These are phyloP conservation scores for Claviceps cyperi DNA, from an alignment of 2,329 filamentous ascomycete species.

Conservation along the genomic window DNA sequence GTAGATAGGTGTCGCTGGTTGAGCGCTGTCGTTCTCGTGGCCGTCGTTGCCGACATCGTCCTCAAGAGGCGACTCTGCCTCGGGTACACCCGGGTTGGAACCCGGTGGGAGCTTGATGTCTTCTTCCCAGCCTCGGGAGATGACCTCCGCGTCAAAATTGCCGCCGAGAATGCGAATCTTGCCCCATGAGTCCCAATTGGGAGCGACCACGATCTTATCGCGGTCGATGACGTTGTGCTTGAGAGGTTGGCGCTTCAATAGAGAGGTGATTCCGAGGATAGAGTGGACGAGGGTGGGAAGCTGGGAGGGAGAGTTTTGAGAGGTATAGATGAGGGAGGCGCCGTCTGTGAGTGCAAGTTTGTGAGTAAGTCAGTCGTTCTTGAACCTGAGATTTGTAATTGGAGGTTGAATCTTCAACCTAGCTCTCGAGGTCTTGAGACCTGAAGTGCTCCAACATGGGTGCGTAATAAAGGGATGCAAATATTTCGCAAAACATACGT, in stretches of 20 bases:
- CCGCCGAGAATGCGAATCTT: slow-evolving; percentile 89
- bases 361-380: slow-evolving; percentile 1
- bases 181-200: slow-evolving; percentile 97
- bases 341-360: slow-evolving; percentile 41
- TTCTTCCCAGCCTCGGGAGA: slow-evolving; percentile 73
- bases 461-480: not conserved
- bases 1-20: not conserved
- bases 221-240: slow-evolving; percentile 88
- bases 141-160: slow-evolving; percentile 77
- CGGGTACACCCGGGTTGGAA: slow-evolving; percentile 10
- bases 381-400: too few relatives aligned
- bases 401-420: too few relatives aligned
- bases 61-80: slow-evolving; percentile 11
- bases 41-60: slow-evolving; percentile 10
- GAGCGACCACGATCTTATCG: slow-evolving; percentile 85
- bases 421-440: not conserved
- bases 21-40: not conserved
- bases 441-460: not conserved
- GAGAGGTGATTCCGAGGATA: slow-evolving; percentile 70
- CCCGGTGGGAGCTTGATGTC: slow-evolving; percentile 51
- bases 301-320: slow-evolving; percentile 60
- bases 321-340: slow-evolving; percentile 73
- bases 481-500: slow-evolving; percentile 36
- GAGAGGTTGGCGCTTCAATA: slow-evolving; percentile 62
- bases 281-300: slow-evolving; percentile 72